Evolutionary conservation across 2,329 filamentous ascomycete species (phyloP), one percentile per base, ranked within the genome.

Genomic region (Hysterium pulicare): DNA sequence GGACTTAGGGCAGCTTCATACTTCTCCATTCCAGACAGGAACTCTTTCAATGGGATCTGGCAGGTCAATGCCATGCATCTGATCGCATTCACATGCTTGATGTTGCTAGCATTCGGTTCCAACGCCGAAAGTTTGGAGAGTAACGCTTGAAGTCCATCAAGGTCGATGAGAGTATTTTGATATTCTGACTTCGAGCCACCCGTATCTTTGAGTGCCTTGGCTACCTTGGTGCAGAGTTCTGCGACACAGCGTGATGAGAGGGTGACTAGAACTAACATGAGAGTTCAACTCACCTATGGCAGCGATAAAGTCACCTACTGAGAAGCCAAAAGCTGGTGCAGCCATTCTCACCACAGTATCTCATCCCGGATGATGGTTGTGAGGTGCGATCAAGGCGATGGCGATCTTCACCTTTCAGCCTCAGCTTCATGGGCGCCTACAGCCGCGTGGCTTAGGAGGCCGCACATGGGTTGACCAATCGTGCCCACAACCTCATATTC

Each of bases 21-120:
- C 33, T 42, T 53, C 26, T 51, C 43, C 11, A 60, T 38, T 22
- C 48, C 53, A 2, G 20, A 21, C 20, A 56, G 36, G 58, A n/a
- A 60, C 5, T 55, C 46, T 39, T 42, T 49, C 13, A 60, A 33
- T 2, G 54, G 51, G 15, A 54, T 33, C 22, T 46, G 42, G 33
- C 53, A 57, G 5, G 54, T 46, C n/a, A 59, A 45, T 3, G 55
- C 54, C 44, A 58, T 50, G 4, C 54, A 45, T 9, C 57, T 50
- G 32, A 59, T 52, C 3, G 57, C 52, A 30, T 60, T 54, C n/a
- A 57, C 47, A 44, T 57, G 50, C 13, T 34, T 40, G 11, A 46
- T 20, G 44, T 56, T 55, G 37, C 49, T 53, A 36, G 49, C 50
- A 5, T 48, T 52, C n/a, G 51, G 53, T 40, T 55, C 38, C 4